phyloP scores from a whole-genome alignment of 805 yeast species.

The Saitoella complicata region DNA sequence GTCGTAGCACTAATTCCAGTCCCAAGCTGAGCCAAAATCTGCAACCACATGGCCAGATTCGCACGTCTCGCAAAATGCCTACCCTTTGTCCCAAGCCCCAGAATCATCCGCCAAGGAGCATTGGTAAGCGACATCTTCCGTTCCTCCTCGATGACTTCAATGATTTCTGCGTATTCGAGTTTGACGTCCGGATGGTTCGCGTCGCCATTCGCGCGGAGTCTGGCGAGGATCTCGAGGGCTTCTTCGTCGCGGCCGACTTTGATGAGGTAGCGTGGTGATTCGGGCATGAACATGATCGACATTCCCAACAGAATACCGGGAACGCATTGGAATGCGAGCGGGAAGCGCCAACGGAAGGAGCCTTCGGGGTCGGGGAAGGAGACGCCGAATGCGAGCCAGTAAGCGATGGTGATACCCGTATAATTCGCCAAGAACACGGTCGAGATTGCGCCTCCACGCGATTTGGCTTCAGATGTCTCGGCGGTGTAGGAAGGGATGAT shows the following conservation, averaged over 20 bases:
- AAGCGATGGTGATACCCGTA: slow-evolving; percentile 53
- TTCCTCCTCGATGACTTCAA: slow-evolving; percentile 12
- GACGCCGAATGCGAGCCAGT: slow-evolving; percentile 53
- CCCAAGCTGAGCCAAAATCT: slow-evolving; percentile 23
- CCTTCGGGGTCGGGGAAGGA: slow-evolving; percentile 26
- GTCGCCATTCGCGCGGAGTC: slow-evolving; percentile 9
- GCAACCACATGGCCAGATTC: slow-evolving; percentile 22
- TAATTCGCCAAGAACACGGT: slow-evolving; percentile 45
- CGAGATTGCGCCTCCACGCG: slow-evolving; percentile 28
- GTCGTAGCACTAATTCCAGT: slow-evolving; percentile 30
- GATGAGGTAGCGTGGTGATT: slow-evolving; percentile 33
- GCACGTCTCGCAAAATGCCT: slow-evolving; percentile 29
- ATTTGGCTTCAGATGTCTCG: slow-evolving; percentile 44
- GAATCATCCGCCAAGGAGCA: slow-evolving; percentile 29
- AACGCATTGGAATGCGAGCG: slow-evolving; percentile 49
- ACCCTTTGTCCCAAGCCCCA: slow-evolving; percentile 25
- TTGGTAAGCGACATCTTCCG: slow-evolving; percentile 10
- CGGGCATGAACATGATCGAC: slow-evolving; percentile 43
- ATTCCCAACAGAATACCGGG: slow-evolving; percentile 48
- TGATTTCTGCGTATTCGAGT: slow-evolving; percentile 7
- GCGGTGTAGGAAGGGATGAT: slow-evolving; percentile 61
- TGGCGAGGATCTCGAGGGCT: slow-evolving; percentile 13
- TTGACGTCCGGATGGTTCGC: slow-evolving; percentile 7
- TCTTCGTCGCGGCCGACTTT: slow-evolving; percentile 16
- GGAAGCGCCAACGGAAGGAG: slow-evolving; percentile 46